Evolutionary conservation across 345 rosid species (phyloP).

Genomic region (Carallia brachiata): DNA sequence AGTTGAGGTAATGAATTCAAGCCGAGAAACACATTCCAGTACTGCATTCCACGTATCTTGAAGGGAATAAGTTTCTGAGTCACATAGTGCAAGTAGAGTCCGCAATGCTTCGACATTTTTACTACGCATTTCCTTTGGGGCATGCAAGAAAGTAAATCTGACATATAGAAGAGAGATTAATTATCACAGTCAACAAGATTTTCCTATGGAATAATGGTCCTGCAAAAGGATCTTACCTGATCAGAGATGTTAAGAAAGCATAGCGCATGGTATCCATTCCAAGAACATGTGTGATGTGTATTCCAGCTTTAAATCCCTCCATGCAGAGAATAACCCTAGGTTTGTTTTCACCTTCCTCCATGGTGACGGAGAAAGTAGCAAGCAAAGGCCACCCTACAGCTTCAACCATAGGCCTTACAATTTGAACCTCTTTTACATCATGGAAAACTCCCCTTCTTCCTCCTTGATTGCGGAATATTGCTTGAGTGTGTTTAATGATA

Average conservation of each 20-base stretch:
- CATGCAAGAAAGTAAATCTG: slow-evolving; percentile 99
- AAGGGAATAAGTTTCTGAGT: slow-evolving; percentile 69
- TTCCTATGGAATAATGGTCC: neutral
- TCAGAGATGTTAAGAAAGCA: slow-evolving; percentile 94
- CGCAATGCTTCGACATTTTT: slow-evolving; percentile 98
- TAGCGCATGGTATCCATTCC: slow-evolving; percentile 99
- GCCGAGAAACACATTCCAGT: slow-evolving; percentile 96
- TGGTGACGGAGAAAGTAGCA: slow-evolving; percentile 93
- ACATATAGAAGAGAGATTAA: slow-evolving; percentile 19
- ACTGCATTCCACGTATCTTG: slow-evolving; percentile 99
- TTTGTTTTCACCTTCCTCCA: slow-evolving; percentile 98
- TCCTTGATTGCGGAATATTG: slow-evolving; percentile 80
- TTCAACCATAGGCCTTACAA: slow-evolving; percentile 95
- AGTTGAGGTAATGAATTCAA: slow-evolving; percentile 84
- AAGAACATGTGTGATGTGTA: slow-evolving; percentile 82
- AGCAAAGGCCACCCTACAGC: slow-evolving; percentile 99
- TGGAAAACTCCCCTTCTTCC: slow-evolving; percentile 85
- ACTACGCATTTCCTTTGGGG: slow-evolving; percentile 92
- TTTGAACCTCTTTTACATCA: slow-evolving; percentile 68
- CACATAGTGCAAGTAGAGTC: slow-evolving; percentile 72
- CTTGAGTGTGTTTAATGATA: slow-evolving; percentile 88
- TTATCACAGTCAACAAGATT: slow-evolving; percentile 8
- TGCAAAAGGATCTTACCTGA: slow-evolving; percentile 51
- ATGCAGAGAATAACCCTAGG: slow-evolving; percentile 85
- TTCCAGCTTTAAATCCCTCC: slow-evolving; percentile 99